phyloP scores from a whole-genome alignment of 2,329 filamentous ascomycete species.

The Mariannaea elegans region DNA sequence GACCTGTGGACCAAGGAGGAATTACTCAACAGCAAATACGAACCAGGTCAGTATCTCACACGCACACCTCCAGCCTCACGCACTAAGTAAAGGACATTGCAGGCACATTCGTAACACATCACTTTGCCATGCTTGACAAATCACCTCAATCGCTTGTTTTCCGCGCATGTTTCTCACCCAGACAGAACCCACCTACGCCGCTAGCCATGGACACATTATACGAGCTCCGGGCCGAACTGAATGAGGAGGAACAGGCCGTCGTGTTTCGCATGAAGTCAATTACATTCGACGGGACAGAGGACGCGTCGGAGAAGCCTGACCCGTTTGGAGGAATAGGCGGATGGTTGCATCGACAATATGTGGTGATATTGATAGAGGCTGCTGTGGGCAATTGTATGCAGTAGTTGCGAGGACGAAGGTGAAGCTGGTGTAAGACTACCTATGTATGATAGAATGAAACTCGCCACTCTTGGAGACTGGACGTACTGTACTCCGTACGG shows the following conservation, averaged over 20 bases:
- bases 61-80: no score
- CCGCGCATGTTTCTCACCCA: conserved; percentile 27
- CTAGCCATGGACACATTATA: conserved; percentile 26
- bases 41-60: conserved; percentile 19
- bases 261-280: conserved; percentile 20
- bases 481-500: no score
- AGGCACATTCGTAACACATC: conserved; percentile 34
- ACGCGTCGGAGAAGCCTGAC: conserved; percentile 24
- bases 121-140: conserved; percentile 27
- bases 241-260: background rate
- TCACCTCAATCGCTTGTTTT: conserved; percentile 21
- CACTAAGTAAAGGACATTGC: background rate
- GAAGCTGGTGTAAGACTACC: no score
- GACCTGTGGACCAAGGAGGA: conserved; percentile 32
- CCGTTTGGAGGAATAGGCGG: conserved; percentile 29
- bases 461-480: no score
- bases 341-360: conserved; percentile 32
- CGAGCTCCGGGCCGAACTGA: conserved; percentile 18
- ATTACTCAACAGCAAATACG: conserved; percentile 26
- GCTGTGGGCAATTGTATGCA: conserved; percentile 32
- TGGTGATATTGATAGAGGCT: conserved; percentile 27
- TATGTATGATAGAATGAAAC: no score
- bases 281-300: conserved; percentile 27
- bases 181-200: conserved; percentile 6
- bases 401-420: background rate